Conservation (phyloP, 2,329 filamentous ascomycete genomes). For the Nemania sp. region DNA sequence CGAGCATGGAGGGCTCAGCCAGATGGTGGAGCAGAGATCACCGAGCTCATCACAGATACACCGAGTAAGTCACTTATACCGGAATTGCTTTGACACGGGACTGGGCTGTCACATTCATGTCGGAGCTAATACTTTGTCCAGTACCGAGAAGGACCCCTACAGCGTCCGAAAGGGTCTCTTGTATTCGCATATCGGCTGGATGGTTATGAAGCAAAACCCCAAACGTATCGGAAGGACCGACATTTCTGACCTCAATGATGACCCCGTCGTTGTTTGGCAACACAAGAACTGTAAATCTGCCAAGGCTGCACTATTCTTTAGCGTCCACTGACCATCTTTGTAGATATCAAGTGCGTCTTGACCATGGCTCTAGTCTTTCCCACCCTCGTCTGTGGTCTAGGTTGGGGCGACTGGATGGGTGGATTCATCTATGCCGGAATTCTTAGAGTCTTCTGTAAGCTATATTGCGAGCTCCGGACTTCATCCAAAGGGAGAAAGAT, state of each 20-base stretch:
- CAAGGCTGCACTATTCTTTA: neutral
- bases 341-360: conserved; percentile 50
- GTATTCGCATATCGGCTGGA: conserved; percentile 57
- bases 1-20: conserved; percentile 54
- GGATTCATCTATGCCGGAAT: conserved; percentile 57
- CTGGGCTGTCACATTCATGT: neutral
- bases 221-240: conserved; percentile 56
- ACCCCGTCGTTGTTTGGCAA: conserved; percentile 54
- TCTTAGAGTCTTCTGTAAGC: conserved; percentile 51
- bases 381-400: conserved; percentile 51
- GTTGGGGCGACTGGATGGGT: conserved; percentile 54
- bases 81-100: too few species aligned
- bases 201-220: conserved; percentile 59
- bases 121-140: conserved; percentile 8
- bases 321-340: conserved; percentile 3
- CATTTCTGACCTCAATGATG: conserved; percentile 56
- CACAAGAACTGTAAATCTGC: conserved; percentile 46
- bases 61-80: conserved; percentile 41
- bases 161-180: conserved; percentile 55
- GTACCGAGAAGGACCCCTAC: conserved; percentile 56
- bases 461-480: neutral
- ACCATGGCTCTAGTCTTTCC: conserved; percentile 54
- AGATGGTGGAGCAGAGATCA: conserved; percentile 56
- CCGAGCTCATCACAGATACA: conserved; percentile 57
- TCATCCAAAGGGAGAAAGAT: neutral